Evolutionary conservation across 495 filamentous ascomycete species (phyloP), one percentile per base, ranked within the genome.

Genomic region (Aspergillus haitiensis): DNA sequence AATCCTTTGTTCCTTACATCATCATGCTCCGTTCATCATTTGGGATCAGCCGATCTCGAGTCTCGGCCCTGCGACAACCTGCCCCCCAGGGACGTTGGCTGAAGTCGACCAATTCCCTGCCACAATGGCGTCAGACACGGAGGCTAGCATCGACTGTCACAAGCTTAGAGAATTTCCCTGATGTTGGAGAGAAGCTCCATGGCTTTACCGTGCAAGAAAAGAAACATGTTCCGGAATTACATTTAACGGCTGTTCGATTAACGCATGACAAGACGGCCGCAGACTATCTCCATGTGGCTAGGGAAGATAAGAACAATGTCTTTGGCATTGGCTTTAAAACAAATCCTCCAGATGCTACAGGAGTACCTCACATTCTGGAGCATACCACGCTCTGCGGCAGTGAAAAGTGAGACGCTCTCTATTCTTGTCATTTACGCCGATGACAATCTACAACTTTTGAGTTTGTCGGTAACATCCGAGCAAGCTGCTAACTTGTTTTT

Each of bases 291-390:
- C 94, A 98, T 78, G 85, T 98, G 61, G 94, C 90, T 0, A 82
- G 92, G 56, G 91, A 98, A 47, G 94, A 98, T 70, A 88, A 88
- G 78, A 98, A 98, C 74, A 98, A 98, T 89, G 95, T 97, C 61
- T 98, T 98, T 79, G 96, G 92, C 7, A 92, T 97, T 65, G 93
- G 92, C 6, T 98, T 98, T 84, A 97, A 97, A 83, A 98, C 94
- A 4, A 98, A 98, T 68, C 94, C 94, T 11, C 91, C 93, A 15
- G 92, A 98, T 75, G 91, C 92, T 59, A 98, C 94, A 0, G 94
- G 94, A 45, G 89, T 98, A 40, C 95, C 94, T 8, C 94, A 98
- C 76, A 98, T 98, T 64, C 80, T 98, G 61, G 94, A 98, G 73
- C 94, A 98, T 75, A 96, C 92, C 3, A 97, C 94, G 3, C 78